A percentile compares a stretch with the other conserved stretches of the same genome.
Evolutionary conservation across 306 rosid species (phyloP).

Genomic region (Trichosanthes cucumerina): DNA sequence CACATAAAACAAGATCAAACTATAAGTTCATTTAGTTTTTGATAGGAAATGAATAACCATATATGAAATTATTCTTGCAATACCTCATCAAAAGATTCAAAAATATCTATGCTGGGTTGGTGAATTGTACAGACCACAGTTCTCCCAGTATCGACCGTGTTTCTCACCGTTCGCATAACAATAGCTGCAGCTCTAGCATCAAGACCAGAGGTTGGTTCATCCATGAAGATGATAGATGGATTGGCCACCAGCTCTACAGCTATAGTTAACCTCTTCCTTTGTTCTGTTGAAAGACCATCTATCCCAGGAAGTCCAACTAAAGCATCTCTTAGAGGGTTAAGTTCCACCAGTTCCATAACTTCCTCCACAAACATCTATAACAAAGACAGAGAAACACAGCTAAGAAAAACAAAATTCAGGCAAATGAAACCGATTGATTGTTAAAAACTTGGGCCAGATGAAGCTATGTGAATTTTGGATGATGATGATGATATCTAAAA

Average conservation of each 20-base stretch:
- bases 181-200: conserved; percentile 42
- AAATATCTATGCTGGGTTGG: conserved; percentile 38
- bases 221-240: conserved; percentile 37
- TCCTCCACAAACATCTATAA: conserved; percentile 36
- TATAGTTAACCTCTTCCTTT: conserved; percentile 35
- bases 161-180: conserved; percentile 34
- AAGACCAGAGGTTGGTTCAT: conserved; percentile 37
- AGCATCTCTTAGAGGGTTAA: conserved; percentile 22
- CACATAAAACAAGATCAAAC: neutral
- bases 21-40: neutral
- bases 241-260: conserved; percentile 42
- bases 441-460: too few relatives aligned
- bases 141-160: conserved; percentile 38
- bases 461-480: neutral
- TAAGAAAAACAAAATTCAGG: neutral
- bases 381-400: neutral
- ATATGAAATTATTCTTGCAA: neutral
- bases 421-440: neutral
- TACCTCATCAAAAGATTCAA: conserved; percentile 42
- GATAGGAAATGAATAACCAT: neutral
- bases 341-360: conserved; percentile 37
- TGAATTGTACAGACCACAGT: conserved; percentile 42
- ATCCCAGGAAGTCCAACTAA: conserved; percentile 38
- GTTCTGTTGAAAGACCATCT: conserved; percentile 37
- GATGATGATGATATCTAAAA: neutral